Conservation (phyloP, 2,329 filamentous ascomycete genomes). For the Tolypocladium capitatum region DNA sequence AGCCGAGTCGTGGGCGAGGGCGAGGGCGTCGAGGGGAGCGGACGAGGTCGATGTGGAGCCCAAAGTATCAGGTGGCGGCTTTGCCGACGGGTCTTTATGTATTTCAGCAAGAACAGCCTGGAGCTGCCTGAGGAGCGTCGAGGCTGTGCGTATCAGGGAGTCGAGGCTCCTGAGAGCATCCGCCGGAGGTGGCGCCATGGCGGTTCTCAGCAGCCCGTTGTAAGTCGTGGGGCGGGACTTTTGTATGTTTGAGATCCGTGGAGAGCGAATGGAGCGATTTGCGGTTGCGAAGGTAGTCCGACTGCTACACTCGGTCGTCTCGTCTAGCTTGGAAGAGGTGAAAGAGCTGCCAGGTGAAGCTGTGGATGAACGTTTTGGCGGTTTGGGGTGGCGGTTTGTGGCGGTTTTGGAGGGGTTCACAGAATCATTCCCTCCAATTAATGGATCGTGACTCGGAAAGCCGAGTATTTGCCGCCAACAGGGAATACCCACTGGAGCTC, state of each 20-base stretch:
- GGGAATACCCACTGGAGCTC: neutral
- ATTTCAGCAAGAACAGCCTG: constrained; percentile 27
- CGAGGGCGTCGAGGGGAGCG: constrained; percentile 42
- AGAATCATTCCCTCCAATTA: neutral
- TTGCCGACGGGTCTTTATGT: constrained; percentile 14
- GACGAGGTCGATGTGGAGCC: constrained; percentile 3
- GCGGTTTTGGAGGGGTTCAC: neutral
- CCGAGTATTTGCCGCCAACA: neutral
- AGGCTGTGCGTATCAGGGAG: constrained; percentile 22
- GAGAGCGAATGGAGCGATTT: too few relatives aligned
- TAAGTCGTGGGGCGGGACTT: neutral
- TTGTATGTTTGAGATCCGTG: neutral
- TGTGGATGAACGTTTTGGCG: neutral
- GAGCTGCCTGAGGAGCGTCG: constrained; percentile 26
- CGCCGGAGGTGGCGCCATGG: constrained; percentile 11
- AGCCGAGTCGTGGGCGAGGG: constrained; percentile 58
- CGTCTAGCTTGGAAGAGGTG: neutral
- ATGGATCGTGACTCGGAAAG: neutral
- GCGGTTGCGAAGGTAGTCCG: too few relatives aligned
- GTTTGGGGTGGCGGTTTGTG: too few relatives aligned
- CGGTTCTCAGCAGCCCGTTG: neutral
- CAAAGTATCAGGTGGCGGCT: neutral
- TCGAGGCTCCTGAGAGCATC: constrained; percentile 24
- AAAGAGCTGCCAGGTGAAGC: neutral
- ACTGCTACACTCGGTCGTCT: neutral